phyloP scores from a whole-genome alignment of 225 moss, liverwort and hornwort species.

The Lunularia cruciata region DNA sequence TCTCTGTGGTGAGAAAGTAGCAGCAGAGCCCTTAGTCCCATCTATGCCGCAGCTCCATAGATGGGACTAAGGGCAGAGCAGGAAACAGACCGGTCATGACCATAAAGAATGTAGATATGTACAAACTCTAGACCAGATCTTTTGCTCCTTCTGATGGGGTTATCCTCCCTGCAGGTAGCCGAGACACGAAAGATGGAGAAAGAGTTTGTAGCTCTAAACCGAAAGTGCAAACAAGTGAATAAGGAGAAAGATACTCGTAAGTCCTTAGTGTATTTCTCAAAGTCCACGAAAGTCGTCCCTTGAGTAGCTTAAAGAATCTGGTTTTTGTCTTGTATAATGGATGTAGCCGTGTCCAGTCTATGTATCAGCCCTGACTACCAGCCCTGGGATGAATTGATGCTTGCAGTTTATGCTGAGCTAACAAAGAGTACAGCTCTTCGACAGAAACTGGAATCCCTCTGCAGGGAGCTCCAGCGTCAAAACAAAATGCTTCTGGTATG shows the following conservation, averaged over 20 bases:
- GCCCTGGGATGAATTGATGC: not conserved
- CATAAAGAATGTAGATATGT: not conserved
- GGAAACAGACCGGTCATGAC: not conserved
- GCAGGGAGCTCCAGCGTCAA: slow-evolving; percentile 95
- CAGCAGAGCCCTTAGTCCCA: no score
- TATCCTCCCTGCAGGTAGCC: slow-evolving; percentile 52
- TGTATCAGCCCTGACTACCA: not conserved
- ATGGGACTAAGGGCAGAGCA: not conserved
- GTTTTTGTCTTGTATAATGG: not conserved
- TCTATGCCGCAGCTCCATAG: no score
- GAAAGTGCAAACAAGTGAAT: slow-evolving; percentile 93
- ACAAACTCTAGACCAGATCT: not conserved
- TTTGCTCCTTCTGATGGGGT: slow-evolving; percentile 19
- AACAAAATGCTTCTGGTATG: slow-evolving; percentile 89
- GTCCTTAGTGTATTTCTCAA: not conserved
- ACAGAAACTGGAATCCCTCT: slow-evolving; percentile 93
- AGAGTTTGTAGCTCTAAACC: slow-evolving; percentile 66
- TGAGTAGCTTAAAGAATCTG: not conserved
- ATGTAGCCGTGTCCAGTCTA: not conserved
- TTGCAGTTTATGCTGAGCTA: slow-evolving; percentile 88
- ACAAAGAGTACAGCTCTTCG: slow-evolving; percentile 84
- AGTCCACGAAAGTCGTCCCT: not conserved
- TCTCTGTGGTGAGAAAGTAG: no score
- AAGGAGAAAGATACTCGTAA: slow-evolving; percentile 95
- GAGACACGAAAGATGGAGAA: slow-evolving; percentile 85